Evolutionary conservation across 2,329 filamentous ascomycete species (phyloP).

Genomic region (Nothophoma quercina): DNA sequence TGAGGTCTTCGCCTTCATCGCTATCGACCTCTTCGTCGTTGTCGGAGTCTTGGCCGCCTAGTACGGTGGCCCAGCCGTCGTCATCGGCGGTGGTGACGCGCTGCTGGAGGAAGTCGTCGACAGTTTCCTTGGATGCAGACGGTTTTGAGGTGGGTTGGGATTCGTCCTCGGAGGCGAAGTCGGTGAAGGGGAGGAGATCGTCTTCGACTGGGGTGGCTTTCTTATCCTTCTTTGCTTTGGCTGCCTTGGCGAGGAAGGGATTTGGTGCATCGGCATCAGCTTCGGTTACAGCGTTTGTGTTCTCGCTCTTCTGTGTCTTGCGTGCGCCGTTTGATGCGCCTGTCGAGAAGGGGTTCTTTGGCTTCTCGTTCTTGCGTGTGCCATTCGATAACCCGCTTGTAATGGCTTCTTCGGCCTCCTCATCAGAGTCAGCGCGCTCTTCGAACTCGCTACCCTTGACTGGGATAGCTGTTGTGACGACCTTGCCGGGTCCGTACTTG

Average conservation of each 20-base stretch:
- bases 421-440: conserved; percentile 62
- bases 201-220: conserved; percentile 23
- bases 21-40: conserved; percentile 33
- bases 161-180: conserved; percentile 14
- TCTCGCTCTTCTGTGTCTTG: conserved; percentile 15
- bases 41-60: conserved; percentile 45
- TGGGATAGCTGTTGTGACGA: conserved; percentile 40
- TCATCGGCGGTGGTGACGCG: conserved; percentile 46
- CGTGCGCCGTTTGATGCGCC: conserved; percentile 23
- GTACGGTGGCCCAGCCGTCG: conserved; percentile 55
- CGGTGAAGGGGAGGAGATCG: conserved; percentile 21
- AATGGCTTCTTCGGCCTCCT: conserved; percentile 40
- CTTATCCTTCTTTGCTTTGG: conserved; percentile 35
- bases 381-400: conserved; percentile 18
- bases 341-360: conserved; percentile 25
- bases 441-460: conserved; percentile 64
- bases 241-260: conserved; percentile 45
- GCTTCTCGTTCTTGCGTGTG: conserved; percentile 15
- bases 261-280: conserved; percentile 23
- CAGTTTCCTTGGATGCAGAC: conserved; percentile 15
- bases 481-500: conserved; percentile 66
- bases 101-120: conserved; percentile 42
- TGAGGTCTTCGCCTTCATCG: conserved; percentile 51
- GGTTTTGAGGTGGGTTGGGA: conserved; percentile 7
- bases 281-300: conserved; percentile 8